These are phyloP conservation scores for Amanita rubescens DNA, from an alignment of 768 basidiomycete genomes.

Conservation along the genomic window DNA sequence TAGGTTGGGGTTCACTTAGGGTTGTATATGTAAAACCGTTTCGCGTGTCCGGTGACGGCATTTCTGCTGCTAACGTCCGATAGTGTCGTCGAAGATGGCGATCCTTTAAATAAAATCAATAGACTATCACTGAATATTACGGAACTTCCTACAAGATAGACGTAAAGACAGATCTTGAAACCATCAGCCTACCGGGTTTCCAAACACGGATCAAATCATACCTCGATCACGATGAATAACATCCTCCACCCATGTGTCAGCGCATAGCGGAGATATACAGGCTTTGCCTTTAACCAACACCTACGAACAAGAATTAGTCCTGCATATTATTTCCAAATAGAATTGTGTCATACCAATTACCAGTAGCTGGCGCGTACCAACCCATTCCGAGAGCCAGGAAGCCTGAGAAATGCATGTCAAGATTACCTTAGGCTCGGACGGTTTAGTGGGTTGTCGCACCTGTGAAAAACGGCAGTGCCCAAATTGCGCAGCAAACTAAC, in stretches of 20 bases:
- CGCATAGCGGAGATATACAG: slow-evolving; percentile 9
- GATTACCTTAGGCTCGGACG: background rate
- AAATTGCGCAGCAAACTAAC: background rate
- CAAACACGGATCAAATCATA: slow-evolving; percentile 13
- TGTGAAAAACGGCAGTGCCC: slow-evolving; percentile 5
- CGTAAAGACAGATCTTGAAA: background rate
- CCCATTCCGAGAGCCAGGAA: slow-evolving; percentile 10
- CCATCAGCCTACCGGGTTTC: background rate
- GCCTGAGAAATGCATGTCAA: slow-evolving; percentile 3
- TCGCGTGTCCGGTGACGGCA: background rate
- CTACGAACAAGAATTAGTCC: background rate
- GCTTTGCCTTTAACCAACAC: slow-evolving; percentile 9
- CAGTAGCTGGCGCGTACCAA: slow-evolving; percentile 10
- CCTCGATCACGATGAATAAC: slow-evolving; percentile 12
- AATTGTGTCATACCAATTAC: slow-evolving; percentile 8
- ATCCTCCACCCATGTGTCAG: slow-evolving; percentile 11
- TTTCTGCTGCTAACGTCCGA: background rate
- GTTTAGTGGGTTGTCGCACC: background rate
- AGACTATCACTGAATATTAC: background rate
- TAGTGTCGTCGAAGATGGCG: slow-evolving; percentile 1
- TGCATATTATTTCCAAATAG: background rate
- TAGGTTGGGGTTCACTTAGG: background rate
- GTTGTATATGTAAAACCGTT: background rate
- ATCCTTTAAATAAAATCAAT: background rate
- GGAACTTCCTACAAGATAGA: slow-evolving; percentile 3